Base-by-base conservation (phyloP, 2,329 filamentous ascomycete species). In the Botrytis porri region DNA sequence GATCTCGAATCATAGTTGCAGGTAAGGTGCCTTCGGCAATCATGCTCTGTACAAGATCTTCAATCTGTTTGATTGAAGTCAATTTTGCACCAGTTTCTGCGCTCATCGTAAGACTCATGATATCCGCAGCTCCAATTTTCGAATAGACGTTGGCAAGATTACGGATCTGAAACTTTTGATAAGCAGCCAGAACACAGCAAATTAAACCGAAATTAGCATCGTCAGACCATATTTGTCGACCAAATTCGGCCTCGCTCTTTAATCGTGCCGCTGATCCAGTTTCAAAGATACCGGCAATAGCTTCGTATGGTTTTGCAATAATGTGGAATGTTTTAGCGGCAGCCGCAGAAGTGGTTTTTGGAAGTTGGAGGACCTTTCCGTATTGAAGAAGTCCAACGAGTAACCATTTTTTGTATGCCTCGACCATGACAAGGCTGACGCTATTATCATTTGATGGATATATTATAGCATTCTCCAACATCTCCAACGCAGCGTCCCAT, bases 351-450 rank as follows among this genome's bases (percentile, higher is more conserved):
- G 88, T 87, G 64, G 88, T 87, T 57, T 86, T 84, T 0, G 93
- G 92, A 16, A 89, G 80, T 0, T 82, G 77, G 2, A 84, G 83
- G 7, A 85, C 84, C 78, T 85, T 88, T 76, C 94, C 95, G 70
- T 90, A 84, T 10, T 88, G 85, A 29, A 99, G 84, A 71, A 98
- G 85, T 70, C 90, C 89, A 16, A 94, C 87, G 25, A 99, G 84
- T 14, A 97, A 81, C 92, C 94, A 98, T 82, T 95, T 97, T 83
- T 95, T 97, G 85, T 97, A 95, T 9, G 93, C 93, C 76, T 97
- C 94, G 6, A 92, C 85, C 92, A 96, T 96, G 69, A 97, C 86
- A 80, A 90, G 91, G 81, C 91, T 95, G 20, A 89, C 85, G 51
- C 88, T 86, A 45, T 86, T 84, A 32, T 90, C 90, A 69, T 84